These are phyloP conservation scores for Populus tremula DNA, from an alignment of 345 rosid genomes.

Conservation along the genomic window DNA sequence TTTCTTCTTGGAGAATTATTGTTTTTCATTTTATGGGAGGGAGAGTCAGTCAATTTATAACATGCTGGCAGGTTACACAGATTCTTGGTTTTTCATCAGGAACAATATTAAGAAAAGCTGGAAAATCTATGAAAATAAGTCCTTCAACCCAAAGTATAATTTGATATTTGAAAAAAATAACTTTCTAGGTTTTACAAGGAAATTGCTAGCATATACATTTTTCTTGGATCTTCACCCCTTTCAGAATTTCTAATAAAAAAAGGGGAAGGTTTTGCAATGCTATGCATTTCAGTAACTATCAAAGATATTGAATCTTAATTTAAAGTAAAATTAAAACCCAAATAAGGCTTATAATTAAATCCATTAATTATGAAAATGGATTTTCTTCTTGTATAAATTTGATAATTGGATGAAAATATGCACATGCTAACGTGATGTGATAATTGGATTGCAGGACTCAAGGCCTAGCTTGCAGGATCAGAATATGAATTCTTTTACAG, in stretches of 20 bases:
- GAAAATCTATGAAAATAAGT: background rate
- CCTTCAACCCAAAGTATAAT: background rate
- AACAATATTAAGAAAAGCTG: too few relatives aligned
- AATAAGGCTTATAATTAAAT: background rate
- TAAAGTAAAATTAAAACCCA: background rate
- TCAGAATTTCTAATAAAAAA: background rate
- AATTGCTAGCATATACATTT: background rate
- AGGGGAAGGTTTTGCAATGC: background rate
- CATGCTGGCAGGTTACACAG: background rate
- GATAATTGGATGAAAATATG: background rate
- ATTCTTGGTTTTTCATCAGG: too few relatives aligned
- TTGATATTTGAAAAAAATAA: background rate
- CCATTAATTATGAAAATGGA: background rate
- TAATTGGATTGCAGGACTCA: constrained; percentile 21
- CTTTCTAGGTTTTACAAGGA: background rate
- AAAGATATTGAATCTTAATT: background rate
- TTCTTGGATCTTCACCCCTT: background rate
- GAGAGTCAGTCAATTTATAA: background rate
- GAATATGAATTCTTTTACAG: constrained; percentile 19
- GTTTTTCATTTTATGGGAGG: background rate
- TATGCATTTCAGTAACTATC: too few relatives aligned
- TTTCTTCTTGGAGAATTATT: background rate
- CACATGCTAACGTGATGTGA: background rate
- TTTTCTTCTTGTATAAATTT: background rate
- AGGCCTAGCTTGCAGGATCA: constrained; percentile 9